These are phyloP conservation scores for Leccinum pachyderme DNA, from an alignment of 1,284 basidiomycete species.

Conservation along the genomic window DNA sequence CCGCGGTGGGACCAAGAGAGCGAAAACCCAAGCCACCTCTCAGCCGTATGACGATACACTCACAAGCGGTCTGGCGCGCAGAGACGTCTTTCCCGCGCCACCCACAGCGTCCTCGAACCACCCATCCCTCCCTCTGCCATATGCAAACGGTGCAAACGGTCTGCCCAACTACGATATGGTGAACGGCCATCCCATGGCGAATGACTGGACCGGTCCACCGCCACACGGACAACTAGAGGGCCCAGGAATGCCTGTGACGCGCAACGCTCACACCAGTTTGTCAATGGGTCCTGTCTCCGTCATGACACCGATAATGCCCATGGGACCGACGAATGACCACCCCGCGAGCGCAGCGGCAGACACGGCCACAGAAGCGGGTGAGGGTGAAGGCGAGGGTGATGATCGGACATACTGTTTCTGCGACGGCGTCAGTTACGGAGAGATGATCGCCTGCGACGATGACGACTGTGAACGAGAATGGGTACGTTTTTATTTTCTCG, in stretches of 20 bases:
- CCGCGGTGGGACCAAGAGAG: conserved; percentile 38
- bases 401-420: conserved; percentile 87
- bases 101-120: conserved; percentile 40
- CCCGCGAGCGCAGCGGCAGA: conserved; percentile 33
- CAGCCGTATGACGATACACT: conserved; percentile 31
- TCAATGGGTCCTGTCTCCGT: conserved; percentile 30
- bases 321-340: conserved; percentile 25
- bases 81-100: conserved; percentile 37
- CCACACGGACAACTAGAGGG: conserved; percentile 62
- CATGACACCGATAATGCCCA: conserved; percentile 23
- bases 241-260: conserved; percentile 67
- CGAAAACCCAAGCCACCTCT: conserved; percentile 26
- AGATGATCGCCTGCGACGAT: conserved; percentile 98
- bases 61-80: conserved; percentile 28
- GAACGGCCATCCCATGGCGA: conserved; percentile 22
- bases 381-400: conserved; percentile 58
- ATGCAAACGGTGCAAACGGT: conserved; percentile 32
- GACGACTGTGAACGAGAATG: conserved; percentile 89
- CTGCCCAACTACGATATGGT: conserved; percentile 36
- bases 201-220: conserved; percentile 32
- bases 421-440: conserved; percentile 82
- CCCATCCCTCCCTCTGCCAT: conserved; percentile 43
- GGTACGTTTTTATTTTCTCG: conserved; percentile 52
- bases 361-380: conserved; percentile 37
- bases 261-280: conserved; percentile 39